Conservation (phyloP, 83 land plant genomes). For the Thuja plicata region DNA sequence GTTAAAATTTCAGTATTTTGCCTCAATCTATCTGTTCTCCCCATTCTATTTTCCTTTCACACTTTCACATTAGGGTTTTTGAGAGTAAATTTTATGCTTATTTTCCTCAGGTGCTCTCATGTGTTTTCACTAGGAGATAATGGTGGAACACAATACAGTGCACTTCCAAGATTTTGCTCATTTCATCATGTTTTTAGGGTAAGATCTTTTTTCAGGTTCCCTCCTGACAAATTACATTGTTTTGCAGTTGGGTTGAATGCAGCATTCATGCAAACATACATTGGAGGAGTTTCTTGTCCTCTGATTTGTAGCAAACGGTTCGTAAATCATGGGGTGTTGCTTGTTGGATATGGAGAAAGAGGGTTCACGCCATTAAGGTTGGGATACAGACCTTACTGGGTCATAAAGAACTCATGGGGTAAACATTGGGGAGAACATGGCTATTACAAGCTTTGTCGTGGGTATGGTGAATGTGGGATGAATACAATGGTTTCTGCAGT, state of each 20-base stretch:
- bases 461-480: slow-evolving; percentile 37
- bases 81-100: neutral
- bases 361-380: slow-evolving; percentile 33
- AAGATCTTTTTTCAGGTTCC: too few species aligned
- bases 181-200: neutral
- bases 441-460: slow-evolving; percentile 40
- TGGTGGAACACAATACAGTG: neutral
- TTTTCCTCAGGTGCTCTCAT: neutral
- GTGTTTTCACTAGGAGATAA: neutral
- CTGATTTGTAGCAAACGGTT: slow-evolving; percentile 26
- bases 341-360: slow-evolving; percentile 39
- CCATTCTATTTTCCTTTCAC: neutral
- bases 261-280: slow-evolving; percentile 53
- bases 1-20: neutral
- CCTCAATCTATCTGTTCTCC: neutral
- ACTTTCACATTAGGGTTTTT: neutral
- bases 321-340: slow-evolving; percentile 45
- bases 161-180: neutral
- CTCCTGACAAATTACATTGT: neutral
- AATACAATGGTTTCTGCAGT: slow-evolving; percentile 47
- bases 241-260: slow-evolving; percentile 61
- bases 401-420: slow-evolving; percentile 57
- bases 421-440: slow-evolving; percentile 45
- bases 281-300: slow-evolving; percentile 50
- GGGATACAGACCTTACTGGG: slow-evolving; percentile 38